Conservation (phyloP, 768 basidiomycete species). For the Boletales sp. region DNA sequence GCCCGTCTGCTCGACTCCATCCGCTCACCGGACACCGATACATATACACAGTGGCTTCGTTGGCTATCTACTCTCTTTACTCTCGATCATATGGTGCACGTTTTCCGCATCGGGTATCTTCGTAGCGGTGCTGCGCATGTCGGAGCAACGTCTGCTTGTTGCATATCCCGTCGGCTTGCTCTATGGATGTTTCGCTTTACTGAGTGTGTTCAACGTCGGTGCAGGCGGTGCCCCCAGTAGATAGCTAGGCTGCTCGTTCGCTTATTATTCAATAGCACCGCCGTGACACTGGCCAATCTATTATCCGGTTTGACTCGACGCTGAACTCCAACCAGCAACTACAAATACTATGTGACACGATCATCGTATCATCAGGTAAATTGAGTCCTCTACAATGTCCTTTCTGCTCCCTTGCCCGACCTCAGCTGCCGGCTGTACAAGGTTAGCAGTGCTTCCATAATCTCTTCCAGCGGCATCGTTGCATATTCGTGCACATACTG, state of each 20-base stretch:
- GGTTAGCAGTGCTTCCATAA: constrained; percentile 75
- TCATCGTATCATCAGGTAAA: not conserved
- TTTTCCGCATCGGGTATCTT: constrained; percentile 95
- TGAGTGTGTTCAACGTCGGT: constrained; percentile 82
- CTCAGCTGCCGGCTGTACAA: constrained; percentile 74
- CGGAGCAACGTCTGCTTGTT: constrained; percentile 89
- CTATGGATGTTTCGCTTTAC: constrained; percentile 90
- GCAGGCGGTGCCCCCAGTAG: constrained; percentile 30
- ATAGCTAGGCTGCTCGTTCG: constrained; percentile 15
- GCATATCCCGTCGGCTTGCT: constrained; percentile 94
- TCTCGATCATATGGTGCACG: constrained; percentile 95
- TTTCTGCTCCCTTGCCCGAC: constrained; percentile 18
- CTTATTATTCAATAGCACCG: constrained; percentile 8
- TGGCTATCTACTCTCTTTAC: constrained; percentile 77
- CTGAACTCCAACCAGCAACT: too few species aligned
- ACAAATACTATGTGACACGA: not conserved
- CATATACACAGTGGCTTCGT: constrained; percentile 58
- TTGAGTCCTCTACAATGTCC: constrained; percentile 6
- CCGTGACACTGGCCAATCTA: too few species aligned
- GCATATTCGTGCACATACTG: constrained; percentile 88
- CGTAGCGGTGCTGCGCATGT: constrained; percentile 92
- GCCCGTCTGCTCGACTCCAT: not conserved
- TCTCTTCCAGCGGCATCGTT: constrained; percentile 76
- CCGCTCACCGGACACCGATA: not conserved
- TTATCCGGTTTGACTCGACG: too few species aligned